phyloP scores from a whole-genome alignment of 176 grass and related monocot genomes.

The Musa beccarii region DNA sequence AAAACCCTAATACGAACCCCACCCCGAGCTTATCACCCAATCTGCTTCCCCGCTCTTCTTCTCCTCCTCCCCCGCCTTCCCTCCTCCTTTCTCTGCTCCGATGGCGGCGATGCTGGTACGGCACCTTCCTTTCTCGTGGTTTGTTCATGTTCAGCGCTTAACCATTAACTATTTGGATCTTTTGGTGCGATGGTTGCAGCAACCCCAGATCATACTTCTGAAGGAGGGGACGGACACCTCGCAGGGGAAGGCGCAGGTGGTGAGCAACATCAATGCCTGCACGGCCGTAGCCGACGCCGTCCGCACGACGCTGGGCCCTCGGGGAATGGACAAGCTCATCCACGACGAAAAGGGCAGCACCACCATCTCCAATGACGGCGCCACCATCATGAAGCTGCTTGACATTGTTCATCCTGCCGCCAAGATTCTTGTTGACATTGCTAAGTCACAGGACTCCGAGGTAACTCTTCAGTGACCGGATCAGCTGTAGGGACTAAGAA shows the following conservation, averaged over 20 bases:
- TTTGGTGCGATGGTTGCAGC: slow-evolving; percentile 30
- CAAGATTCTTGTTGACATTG: slow-evolving; percentile 83
- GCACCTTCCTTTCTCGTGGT: neutral
- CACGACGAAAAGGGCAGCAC: slow-evolving; percentile 82
- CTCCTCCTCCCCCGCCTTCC: neutral
- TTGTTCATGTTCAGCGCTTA: neutral
- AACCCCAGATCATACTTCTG: slow-evolving; percentile 96
- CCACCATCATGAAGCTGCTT: slow-evolving; percentile 90
- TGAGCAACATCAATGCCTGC: slow-evolving; percentile 96
- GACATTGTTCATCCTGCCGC: slow-evolving; percentile 86
- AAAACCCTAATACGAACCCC: too few relatives aligned
- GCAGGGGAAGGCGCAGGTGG: slow-evolving; percentile 71
- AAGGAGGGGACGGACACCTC: slow-evolving; percentile 98
- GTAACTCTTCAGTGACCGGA: neutral
- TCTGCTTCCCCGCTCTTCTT: too few relatives aligned
- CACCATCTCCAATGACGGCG: slow-evolving; percentile 95
- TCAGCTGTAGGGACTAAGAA: neutral
- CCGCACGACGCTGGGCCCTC: slow-evolving; percentile 74
- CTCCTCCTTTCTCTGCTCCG: neutral
- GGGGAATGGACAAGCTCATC: slow-evolving; percentile 98
- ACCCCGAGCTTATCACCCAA: neutral
- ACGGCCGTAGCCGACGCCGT: slow-evolving; percentile 66
- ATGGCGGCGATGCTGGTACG: slow-evolving; percentile 12
- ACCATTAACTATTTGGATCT: neutral
- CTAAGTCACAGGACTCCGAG: slow-evolving; percentile 93